These are phyloP conservation scores for Arthrobotrys musiformis DNA, from an alignment of 2,329 filamentous ascomycete species.

Conservation along the genomic window DNA sequence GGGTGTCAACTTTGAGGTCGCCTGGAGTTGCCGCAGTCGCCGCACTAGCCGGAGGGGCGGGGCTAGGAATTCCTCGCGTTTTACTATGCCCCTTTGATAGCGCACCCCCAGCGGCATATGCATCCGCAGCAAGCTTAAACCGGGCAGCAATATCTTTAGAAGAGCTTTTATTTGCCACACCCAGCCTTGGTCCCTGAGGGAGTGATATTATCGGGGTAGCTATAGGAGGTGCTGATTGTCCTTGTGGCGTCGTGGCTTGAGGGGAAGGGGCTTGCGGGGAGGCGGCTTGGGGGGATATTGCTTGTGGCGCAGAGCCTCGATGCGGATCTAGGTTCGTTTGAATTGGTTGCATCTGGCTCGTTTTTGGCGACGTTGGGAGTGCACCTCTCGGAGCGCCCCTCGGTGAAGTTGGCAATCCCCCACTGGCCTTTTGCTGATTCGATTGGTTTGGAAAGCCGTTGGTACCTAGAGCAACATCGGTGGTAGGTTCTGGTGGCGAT, in stretches of 20 bases:
- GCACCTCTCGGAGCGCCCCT: conserved; percentile 14
- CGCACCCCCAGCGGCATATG: conserved; percentile 49
- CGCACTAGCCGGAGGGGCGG: not conserved
- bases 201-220: conserved; percentile 3
- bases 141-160: conserved; percentile 28
- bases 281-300: not conserved
- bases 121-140: conserved; percentile 42
- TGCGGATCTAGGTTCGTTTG: conserved; percentile 53
- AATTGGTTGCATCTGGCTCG: conserved; percentile 26
- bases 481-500: not conserved
- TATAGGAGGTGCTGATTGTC: not conserved
- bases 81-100: conserved; percentile 20
- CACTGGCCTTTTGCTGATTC: conserved; percentile 17
- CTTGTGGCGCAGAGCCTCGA: conserved; percentile 41
- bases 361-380: conserved; percentile 30
- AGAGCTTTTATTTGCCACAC: conserved; percentile 30
- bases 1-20: conserved; percentile 30
- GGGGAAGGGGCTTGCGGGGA: conserved; percentile 12
- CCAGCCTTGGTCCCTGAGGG: conserved; percentile 23
- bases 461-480: not conserved
- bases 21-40: conserved; percentile 12
- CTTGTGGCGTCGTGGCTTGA: conserved; percentile 12
- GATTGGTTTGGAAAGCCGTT: conserved; percentile 12
- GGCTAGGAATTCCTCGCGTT: conserved; percentile 11
- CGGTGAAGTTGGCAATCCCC: conserved; percentile 36